Conservation (phyloP, 2,329 filamentous ascomycete species). For the Sclerotinia nivalis region DNA sequence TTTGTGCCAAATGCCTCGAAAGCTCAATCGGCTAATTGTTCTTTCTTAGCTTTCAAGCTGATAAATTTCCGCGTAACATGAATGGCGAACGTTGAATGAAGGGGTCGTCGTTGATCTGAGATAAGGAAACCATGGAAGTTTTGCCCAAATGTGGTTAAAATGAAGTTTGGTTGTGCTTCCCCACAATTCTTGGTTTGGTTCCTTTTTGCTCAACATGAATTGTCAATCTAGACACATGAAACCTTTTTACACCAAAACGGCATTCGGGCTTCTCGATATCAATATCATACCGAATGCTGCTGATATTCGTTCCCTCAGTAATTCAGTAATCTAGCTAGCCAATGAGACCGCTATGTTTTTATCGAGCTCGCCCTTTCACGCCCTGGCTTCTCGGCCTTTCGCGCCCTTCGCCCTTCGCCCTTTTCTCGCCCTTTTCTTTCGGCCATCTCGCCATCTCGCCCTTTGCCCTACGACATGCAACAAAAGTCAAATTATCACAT, state of each 20-base stretch:
- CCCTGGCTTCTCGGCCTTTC: background rate
- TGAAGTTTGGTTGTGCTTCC: conserved; percentile 5
- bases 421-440: background rate
- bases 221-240: background rate
- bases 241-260: background rate
- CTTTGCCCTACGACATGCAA: conserved; percentile 17
- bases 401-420: conserved; percentile 4
- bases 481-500: conserved; percentile 16
- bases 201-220: background rate
- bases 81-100: conserved; percentile 1
- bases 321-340: no score
- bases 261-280: background rate
- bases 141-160: conserved; percentile 30
- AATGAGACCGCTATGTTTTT: background rate
- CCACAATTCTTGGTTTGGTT: conserved; percentile 7
- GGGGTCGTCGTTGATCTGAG: conserved; percentile 19
- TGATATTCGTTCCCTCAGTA: background rate
- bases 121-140: conserved; percentile 28
- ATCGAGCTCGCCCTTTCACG: background rate
- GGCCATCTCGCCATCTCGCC: background rate
- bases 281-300: background rate
- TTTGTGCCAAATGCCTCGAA: background rate
- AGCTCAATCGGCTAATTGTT: background rate
- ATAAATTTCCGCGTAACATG: background rate
- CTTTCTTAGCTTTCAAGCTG: background rate